Conservation (phyloP, 345 rosid genomes). For the Raphanus raphanistrum region DNA sequence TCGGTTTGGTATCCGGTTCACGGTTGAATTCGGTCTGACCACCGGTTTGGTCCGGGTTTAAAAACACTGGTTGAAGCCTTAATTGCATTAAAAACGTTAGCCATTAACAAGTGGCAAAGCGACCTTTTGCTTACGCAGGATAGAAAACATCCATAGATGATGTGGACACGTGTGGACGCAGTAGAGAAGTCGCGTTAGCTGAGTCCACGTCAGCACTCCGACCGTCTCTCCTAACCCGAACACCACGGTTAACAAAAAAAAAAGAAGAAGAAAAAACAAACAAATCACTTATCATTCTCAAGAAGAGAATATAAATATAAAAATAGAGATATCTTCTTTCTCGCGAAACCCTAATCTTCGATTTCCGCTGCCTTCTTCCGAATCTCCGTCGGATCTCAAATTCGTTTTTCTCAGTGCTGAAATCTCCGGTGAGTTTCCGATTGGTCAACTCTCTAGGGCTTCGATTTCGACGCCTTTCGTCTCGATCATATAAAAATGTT, state of each 20-base stretch:
- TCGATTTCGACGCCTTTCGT: background rate
- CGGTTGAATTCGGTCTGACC: too few relatives aligned
- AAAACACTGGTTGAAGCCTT: too few relatives aligned
- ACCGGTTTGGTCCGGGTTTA: too few relatives aligned
- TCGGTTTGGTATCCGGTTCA: too few relatives aligned
- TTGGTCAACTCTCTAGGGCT: slow-evolving; percentile 31
- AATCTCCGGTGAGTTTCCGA: slow-evolving; percentile 35
- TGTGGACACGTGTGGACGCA: slow-evolving; percentile 28
- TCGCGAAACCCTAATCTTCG: slow-evolving; percentile 36
- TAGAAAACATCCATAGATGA: background rate
- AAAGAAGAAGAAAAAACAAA: background rate
- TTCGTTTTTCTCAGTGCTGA: slow-evolving; percentile 32
- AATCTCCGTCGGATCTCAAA: slow-evolving; percentile 16
- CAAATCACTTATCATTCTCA: background rate
- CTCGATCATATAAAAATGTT: background rate
- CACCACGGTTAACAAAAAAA: slow-evolving; percentile 17
- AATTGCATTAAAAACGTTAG: background rate
- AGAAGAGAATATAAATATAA: background rate
- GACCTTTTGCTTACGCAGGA: background rate
- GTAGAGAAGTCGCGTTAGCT: background rate
- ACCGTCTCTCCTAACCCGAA: slow-evolving; percentile 24
- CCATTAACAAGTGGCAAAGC: slow-evolving; percentile 11
- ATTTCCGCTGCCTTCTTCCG: slow-evolving; percentile 27
- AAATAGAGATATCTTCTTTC: slow-evolving; percentile 8
- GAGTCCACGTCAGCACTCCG: slow-evolving; percentile 28